phyloP scores from a whole-genome alignment of 768 basidiomycete genomes.

The Lentinula lateritia region DNA sequence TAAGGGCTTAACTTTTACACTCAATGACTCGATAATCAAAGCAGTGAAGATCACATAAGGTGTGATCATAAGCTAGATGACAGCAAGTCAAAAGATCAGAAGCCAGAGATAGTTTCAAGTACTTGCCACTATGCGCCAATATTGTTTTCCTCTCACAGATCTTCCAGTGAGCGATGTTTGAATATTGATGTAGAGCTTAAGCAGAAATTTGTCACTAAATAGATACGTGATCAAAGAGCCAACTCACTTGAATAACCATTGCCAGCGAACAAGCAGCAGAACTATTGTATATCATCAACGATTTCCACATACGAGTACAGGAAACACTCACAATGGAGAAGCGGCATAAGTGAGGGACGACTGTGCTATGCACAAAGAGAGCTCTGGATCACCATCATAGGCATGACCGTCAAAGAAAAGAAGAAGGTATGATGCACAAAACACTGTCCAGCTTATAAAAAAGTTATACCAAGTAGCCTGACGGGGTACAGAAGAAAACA shows the following conservation, averaged over 20 bases:
- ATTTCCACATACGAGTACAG: too few relatives aligned
- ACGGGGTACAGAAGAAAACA: constrained; percentile 21
- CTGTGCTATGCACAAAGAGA: constrained; percentile 23
- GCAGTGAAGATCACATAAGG: not conserved
- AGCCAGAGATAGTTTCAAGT: not conserved
- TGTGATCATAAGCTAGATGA: not conserved
- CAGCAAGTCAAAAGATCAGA: not conserved
- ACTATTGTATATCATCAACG: not conserved
- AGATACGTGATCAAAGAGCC: not conserved
- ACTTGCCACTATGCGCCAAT: not conserved
- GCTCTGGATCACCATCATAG: constrained; percentile 13
- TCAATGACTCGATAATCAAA: not conserved
- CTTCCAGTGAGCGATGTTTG: not conserved
- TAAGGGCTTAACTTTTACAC: not conserved
- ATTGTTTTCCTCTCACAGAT: not conserved
- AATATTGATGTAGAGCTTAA: not conserved
- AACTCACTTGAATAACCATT: constrained; percentile 5
- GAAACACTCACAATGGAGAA: constrained; percentile 23
- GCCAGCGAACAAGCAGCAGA: not conserved
- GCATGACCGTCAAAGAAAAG: constrained; percentile 28
- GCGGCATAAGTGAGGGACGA: constrained; percentile 27
- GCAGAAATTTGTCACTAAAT: not conserved
- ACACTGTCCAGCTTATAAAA: constrained; percentile 29
- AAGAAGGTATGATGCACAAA: constrained; percentile 27
- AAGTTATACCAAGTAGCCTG: constrained; percentile 31